Evolutionary conservation across 2,329 filamentous ascomycete species (phyloP), one percentile per base, ranked within the genome.

Genomic region (Phaeosphaeriaceae sp.): DNA sequence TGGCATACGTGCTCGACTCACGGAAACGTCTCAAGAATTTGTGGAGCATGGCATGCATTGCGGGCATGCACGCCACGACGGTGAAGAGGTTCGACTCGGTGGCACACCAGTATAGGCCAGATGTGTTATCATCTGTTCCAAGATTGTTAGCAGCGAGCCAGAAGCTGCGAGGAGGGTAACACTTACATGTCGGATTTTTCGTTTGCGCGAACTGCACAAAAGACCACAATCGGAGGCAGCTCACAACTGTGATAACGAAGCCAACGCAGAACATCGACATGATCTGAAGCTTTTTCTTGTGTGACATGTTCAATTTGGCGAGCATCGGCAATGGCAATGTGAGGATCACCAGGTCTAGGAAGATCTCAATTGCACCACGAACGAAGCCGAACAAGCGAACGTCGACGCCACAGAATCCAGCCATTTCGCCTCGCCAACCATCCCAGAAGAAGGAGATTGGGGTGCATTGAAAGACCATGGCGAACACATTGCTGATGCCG

Each of bases 401-500:
- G 41, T 79, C 67, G 22, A 79, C 73, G 59, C 74, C 76, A 47
- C 65, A 69, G 19, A 67, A 54, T n/a, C 71, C 76, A 17, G 66
- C 22, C 31, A 67, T 71, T 40, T 78, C 71, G 13, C 72, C 72
- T 36, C 70, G 72, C 79, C 78, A 81, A 20, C 73, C 76, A n/a
- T 73, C 65, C 79, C 79, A 81, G 41, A 78, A 78, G 19, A 72
- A 76, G 1, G 57, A 50, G 9, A 80, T 64, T 0, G 79, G 79
- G 6, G 56, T 61, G 55, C 78, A 81, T 44, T 80, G 76, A 48
- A 72, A 69, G n/a, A 69, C 61, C 46, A 79, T 78, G 21, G 67
- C 17, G 40, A 71, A 58, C 3, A 62, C 55, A 53, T 72, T 73
- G 7, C 57, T 63, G 40, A 74, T 41, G 15, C 70, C 70, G 56